Evolutionary conservation across 2,329 filamentous ascomycete species (phyloP).

Genomic region (Verticillium tricorpus): DNA sequence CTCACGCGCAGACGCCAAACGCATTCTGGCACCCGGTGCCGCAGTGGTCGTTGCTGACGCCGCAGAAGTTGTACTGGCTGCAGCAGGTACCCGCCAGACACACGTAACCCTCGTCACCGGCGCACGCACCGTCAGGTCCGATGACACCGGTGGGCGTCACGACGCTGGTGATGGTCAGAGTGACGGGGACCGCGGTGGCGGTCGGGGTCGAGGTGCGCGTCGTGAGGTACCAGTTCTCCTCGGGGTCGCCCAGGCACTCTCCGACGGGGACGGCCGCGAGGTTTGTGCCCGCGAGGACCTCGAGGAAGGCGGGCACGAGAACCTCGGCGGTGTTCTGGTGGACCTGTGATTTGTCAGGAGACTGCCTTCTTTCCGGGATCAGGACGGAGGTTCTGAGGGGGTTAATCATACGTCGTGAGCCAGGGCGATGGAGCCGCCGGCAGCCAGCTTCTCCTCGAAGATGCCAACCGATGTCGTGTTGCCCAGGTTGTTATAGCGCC

Average conservation of each 20-base stretch:
- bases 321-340: constrained; percentile 34
- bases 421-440: constrained; percentile 15
- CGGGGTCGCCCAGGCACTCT: constrained; percentile 43
- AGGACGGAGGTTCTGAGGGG: neutral
- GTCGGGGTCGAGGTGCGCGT: constrained; percentile 11
- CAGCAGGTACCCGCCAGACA: constrained; percentile 2
- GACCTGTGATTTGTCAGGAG: constrained; percentile 15
- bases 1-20: constrained; percentile 3
- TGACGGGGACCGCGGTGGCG: constrained; percentile 9
- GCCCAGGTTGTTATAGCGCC: constrained; percentile 29
- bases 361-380: no score
- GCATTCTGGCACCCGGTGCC: constrained; percentile 2
- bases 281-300: constrained; percentile 30
- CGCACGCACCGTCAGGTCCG: constrained; percentile 5
- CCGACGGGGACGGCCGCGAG: constrained; percentile 41
- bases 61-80: constrained; percentile 4
- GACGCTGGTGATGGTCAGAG: constrained; percentile 8
- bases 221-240: constrained; percentile 41
- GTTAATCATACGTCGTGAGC: constrained; percentile 28
- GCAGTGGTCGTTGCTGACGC: constrained; percentile 1
- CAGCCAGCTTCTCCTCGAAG: constrained; percentile 13
- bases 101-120: constrained; percentile 1
- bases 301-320: constrained; percentile 30
- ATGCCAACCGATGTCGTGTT: constrained; percentile 24
- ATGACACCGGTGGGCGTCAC: constrained; percentile 11